Percentiles rank a stretch among this genome's conserved stretches.
Evolutionary conservation across 306 rosid genomes (phyloP).

Genomic region (Nissolia schottii): DNA sequence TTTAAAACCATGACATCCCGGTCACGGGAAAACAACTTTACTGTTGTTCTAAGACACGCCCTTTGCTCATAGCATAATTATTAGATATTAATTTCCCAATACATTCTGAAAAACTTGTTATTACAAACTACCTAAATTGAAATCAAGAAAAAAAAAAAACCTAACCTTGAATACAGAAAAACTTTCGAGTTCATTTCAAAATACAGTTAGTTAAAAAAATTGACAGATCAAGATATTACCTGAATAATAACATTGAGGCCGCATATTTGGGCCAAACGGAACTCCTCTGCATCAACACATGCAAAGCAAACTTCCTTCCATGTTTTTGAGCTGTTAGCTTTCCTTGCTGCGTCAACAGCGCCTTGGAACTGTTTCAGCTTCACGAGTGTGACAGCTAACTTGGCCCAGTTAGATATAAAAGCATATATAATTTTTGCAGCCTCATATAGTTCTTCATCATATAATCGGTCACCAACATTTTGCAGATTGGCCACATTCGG

Average conservation of each 20-base stretch:
- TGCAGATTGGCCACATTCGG: constrained; percentile 99
- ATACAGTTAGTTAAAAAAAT: neutral
- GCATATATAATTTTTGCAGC: constrained; percentile 96
- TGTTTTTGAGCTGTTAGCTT: constrained; percentile 97
- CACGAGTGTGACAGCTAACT: constrained; percentile 91
- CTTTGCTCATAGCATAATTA: constrained; percentile 1
- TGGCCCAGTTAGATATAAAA: constrained; percentile 98
- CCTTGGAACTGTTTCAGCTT: constrained; percentile 95
- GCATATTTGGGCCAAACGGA: constrained; percentile 98
- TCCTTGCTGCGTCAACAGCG: constrained; percentile 99
- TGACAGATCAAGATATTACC: constrained; percentile 39
- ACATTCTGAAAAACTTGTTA: neutral
- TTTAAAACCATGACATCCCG: too few species aligned
- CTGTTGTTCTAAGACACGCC: too few species aligned
- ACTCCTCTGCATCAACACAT: constrained; percentile 98
- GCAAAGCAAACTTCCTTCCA: constrained; percentile 99
- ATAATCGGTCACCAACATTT: constrained; percentile 90
- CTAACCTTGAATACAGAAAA: neutral
- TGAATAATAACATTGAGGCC: constrained; percentile 95
- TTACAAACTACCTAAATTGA: neutral
- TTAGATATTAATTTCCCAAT: constrained; percentile 11
- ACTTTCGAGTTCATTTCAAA: neutral
- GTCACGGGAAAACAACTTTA: too few species aligned
- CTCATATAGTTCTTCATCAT: constrained; percentile 91
- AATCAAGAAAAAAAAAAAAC: neutral